Evolutionary conservation across 305 asterid species (phyloP).

Genomic region (Rubia balearica): DNA sequence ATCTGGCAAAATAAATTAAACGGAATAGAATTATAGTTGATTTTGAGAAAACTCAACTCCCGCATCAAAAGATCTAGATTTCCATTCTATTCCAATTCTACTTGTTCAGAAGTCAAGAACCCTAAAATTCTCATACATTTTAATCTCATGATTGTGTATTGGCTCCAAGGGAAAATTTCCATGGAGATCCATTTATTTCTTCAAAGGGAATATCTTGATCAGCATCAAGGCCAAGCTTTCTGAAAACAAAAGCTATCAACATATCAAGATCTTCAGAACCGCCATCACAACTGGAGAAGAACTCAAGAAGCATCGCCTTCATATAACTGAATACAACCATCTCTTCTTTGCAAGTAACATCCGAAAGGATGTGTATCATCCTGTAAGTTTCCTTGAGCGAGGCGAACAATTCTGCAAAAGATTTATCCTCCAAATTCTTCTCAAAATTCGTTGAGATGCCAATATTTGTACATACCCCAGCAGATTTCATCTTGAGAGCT

Average conservation of each 20-base stretch:
- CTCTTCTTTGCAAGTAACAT: constrained; percentile 14
- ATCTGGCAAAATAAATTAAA: no score
- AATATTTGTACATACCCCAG: constrained; percentile 22
- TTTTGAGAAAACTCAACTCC: no score
- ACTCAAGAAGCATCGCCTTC: constrained; percentile 21
- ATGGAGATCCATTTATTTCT: background rate
- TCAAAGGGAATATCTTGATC: background rate
- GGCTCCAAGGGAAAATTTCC: background rate
- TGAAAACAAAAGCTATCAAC: constrained; percentile 42
- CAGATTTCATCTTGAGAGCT: constrained; percentile 51
- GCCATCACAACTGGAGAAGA: constrained; percentile 24
- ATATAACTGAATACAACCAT: constrained; percentile 24
- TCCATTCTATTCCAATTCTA: no score
- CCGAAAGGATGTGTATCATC: constrained; percentile 22
- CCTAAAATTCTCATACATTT: no score
- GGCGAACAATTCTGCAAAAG: constrained; percentile 49
- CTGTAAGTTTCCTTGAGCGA: constrained; percentile 44
- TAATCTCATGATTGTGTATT: no score
- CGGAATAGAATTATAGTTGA: no score
- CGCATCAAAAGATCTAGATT: no score
- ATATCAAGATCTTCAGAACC: constrained; percentile 47
- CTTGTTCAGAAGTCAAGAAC: no score
- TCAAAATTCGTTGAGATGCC: constrained; percentile 22
- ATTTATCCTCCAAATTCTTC: constrained; percentile 36
- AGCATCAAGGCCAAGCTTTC: constrained; percentile 23